Evolutionary conservation across 371 early-diverging fungal species (phyloP).

Genomic region (Blakeslea trispora): DNA sequence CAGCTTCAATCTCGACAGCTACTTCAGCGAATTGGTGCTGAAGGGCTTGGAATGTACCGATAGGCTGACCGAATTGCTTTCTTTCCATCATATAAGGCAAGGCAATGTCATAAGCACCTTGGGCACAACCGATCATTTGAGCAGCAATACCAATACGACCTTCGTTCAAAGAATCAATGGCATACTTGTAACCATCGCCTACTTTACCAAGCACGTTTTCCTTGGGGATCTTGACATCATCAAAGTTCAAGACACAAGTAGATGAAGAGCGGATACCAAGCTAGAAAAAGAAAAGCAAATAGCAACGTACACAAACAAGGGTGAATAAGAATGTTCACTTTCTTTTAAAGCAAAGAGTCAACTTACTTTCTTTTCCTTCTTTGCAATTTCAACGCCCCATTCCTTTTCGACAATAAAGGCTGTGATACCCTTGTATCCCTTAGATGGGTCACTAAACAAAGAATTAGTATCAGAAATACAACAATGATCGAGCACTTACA

Average conservation of each 20-base stretch:
- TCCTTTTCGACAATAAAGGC: constrained; percentile 96
- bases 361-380: constrained; percentile 92
- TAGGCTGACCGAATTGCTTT: constrained; percentile 89
- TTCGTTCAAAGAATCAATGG: constrained; percentile 98
- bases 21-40: constrained; percentile 97
- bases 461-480: neutral
- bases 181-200: constrained; percentile 98
- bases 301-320: no score
- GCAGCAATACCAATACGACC: constrained; percentile 98
- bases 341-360: no score
- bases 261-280: constrained; percentile 96
- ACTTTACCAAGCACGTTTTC: constrained; percentile 89
- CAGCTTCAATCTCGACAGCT: constrained; percentile 95
- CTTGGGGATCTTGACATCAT: constrained; percentile 88
- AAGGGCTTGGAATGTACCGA: constrained; percentile 96
- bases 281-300: constrained; percentile 37
- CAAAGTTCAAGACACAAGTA: constrained; percentile 93
- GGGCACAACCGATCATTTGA: constrained; percentile 97
- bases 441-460: constrained; percentile 68
- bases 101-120: constrained; percentile 91
- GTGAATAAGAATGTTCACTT: no score
- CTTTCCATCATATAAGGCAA: constrained; percentile 93
- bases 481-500: constrained; percentile 34
- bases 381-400: constrained; percentile 91
- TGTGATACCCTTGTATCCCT: constrained; percentile 98